Percentiles rank a stretch among this genome's conserved stretches.
Evolutionary conservation across 257 asterid genomes (phyloP).

Genomic region (Fraxinus cuspidata): DNA sequence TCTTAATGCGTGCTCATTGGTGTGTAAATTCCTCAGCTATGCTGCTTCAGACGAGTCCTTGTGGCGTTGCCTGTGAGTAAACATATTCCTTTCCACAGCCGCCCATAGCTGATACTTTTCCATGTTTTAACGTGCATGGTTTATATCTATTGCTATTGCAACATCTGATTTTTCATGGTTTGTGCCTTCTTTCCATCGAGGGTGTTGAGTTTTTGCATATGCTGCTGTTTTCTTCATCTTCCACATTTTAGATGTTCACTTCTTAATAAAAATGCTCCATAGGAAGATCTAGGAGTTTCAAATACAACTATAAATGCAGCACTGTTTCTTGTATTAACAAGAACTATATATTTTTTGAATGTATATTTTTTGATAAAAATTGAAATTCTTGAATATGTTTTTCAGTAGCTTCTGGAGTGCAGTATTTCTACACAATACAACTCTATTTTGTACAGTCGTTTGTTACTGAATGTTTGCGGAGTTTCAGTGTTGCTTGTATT

Average conservation of each 20-base stretch:
- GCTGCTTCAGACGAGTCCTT: conserved; percentile 80
- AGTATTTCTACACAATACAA: neutral
- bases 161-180: neutral
- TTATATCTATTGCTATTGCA: conserved; percentile 1
- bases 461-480: neutral
- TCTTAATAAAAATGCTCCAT: neutral
- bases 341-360: neutral
- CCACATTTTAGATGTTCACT: neutral
- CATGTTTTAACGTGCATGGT: conserved; percentile 8
- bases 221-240: neutral
- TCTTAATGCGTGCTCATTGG: conserved; percentile 80
- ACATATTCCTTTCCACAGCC: conserved; percentile 8
- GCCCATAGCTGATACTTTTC: conserved; percentile 6
- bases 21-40: conserved; percentile 64
- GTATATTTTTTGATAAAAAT: neutral
- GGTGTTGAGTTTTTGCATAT: neutral
- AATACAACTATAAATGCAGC: neutral
- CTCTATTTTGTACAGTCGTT: neutral
- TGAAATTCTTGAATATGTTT: neutral
- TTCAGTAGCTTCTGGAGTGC: neutral
- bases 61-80: conserved; percentile 89
- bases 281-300: neutral
- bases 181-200: neutral
- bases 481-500: neutral
- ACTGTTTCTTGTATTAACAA: neutral